Conservation (phyloP, 2,329 filamentous ascomycete species). For the Epichloe gansuensis region DNA sequence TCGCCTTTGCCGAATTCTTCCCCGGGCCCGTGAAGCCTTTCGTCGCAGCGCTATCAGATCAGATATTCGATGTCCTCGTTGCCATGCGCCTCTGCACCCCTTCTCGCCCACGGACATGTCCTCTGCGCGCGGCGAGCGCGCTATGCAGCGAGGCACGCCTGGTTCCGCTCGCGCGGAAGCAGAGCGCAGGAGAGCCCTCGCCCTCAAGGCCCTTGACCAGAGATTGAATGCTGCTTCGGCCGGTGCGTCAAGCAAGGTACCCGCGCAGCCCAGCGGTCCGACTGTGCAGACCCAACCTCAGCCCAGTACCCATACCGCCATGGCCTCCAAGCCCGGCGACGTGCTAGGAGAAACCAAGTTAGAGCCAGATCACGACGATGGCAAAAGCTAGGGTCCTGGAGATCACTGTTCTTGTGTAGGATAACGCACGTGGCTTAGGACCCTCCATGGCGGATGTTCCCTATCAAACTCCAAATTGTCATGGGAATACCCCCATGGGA, state of each 20-base stretch:
- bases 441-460: neutral
- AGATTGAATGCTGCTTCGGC: constrained; percentile 72
- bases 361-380: constrained; percentile 46
- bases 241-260: constrained; percentile 21
- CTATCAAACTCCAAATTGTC: too few relatives aligned
- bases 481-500: too few relatives aligned
- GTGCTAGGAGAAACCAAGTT: constrained; percentile 61
- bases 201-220: constrained; percentile 85
- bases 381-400: constrained; percentile 15
- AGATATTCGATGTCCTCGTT: constrained; percentile 63
- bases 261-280: constrained; percentile 34
- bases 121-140: constrained; percentile 53
- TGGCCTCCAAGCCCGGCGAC: constrained; percentile 40
- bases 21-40: constrained; percentile 71
- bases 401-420: neutral
- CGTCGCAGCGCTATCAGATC: constrained; percentile 59
- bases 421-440: too few relatives aligned
- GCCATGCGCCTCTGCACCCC: constrained; percentile 64
- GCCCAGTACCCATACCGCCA: constrained; percentile 42
- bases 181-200: constrained; percentile 76
- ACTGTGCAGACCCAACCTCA: constrained; percentile 46
- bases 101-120: constrained; percentile 75
- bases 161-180: constrained; percentile 77
- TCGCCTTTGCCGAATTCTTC: constrained; percentile 93
- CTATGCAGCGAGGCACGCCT: constrained; percentile 42